Base-by-base conservation (phyloP, 768 basidiomycete genomes). In the Russula griseocarnosa region DNA sequence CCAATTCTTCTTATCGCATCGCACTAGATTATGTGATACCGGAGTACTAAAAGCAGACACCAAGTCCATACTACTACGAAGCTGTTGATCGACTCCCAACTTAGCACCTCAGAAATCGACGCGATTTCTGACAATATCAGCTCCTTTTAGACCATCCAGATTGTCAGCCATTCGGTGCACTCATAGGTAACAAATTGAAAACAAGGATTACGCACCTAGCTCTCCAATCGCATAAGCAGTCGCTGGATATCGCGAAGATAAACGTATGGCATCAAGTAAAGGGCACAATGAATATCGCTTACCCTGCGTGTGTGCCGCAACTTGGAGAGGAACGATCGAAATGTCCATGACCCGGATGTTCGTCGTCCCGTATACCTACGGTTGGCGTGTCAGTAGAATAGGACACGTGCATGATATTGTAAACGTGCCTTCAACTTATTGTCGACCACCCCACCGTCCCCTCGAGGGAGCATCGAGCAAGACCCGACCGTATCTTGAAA, bases 261-360 rank as follows among this genome's bases (percentile, higher is more conserved):
- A 38, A 54, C 26, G 7, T 32, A 11, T 30, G 20, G 1, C 22
- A 7, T n/a, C 34, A 16, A 22, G 36, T 38, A 16, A 8, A 8
- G 10, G 22, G 58, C n/a, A 13, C 5, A 24, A 20, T 3, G 11
- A 7, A n/a, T 22, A 20, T 22, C 22, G 8, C 55, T 55, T 8
- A 70, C 69, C 46, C 28, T 70, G 66, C 24, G 55, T 65, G 49
- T 73, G 73, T 24, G 66, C 70, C 4, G 59, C 65, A 26, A 73
- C 40, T 30, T 73, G 71, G n/a, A 73, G 61, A 3, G 74, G 74
- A 24, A 74, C 32, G 16, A 74, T 66, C 10, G 70, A 70, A n/a
- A 71, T 40, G 58, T 74, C 74, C 10, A 72, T 71, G 22, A 75
- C 71, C 6, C 74, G 65, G 5, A 74, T n/a, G 59, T 74, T 74